phyloP scores from a whole-genome alignment of 2,329 filamentous ascomycete genomes.

The Aspergillus awamori region DNA sequence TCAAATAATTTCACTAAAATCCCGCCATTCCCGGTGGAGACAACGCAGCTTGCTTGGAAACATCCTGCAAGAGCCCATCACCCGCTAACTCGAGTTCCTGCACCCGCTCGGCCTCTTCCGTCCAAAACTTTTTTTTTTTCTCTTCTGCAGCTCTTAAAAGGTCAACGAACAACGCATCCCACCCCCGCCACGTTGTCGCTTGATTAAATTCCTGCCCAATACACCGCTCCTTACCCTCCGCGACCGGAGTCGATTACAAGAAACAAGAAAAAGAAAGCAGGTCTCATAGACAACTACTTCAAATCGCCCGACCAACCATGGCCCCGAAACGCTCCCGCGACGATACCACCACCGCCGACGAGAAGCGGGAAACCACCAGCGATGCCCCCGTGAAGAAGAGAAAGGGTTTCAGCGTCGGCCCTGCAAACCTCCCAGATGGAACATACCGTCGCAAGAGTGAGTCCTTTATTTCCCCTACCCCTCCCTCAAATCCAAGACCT shows the following conservation, averaged over 20 bases:
- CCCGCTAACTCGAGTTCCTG: not conserved
- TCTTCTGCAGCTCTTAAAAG: not conserved
- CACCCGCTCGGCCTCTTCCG: not conserved
- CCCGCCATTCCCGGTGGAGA: not conserved
- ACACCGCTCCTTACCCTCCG: constrained; percentile 4
- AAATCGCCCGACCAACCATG: constrained; percentile 48
- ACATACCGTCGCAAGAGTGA: constrained; percentile 78
- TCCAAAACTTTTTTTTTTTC: constrained; percentile 2
- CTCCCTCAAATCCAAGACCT: too few species aligned
- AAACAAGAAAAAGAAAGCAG: not conserved
- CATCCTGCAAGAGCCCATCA: not conserved
- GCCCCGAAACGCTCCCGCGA: constrained; percentile 61
- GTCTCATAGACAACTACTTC: not conserved
- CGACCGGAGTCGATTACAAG: not conserved
- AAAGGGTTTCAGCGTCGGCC: constrained; percentile 83
- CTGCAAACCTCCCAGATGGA: constrained; percentile 87
- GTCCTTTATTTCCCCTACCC: not conserved
- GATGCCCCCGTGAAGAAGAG: constrained; percentile 53
- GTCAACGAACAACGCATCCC: not conserved
- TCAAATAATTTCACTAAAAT: not conserved
- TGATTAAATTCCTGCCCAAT: constrained; percentile 15
- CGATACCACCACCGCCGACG: constrained; percentile 37
- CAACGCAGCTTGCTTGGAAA: constrained; percentile 1
- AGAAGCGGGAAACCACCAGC: constrained; percentile 48
- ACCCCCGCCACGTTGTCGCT: constrained; percentile 8